Evolutionary conservation across 805 yeast genomes (phyloP).

Genomic region (Lachancea cidri): DNA sequence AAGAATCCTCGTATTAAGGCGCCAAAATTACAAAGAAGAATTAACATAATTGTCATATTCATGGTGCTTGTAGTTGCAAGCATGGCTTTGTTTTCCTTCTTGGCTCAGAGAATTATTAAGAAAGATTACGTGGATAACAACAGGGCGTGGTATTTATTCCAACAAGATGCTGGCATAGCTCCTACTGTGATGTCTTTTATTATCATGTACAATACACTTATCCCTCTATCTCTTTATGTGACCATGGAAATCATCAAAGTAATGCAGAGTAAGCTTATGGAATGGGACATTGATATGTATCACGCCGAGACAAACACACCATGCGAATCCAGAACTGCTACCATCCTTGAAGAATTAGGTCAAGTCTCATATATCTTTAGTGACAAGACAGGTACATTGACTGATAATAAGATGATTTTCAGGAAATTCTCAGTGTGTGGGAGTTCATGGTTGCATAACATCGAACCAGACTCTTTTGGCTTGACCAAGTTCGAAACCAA

Average conservation of each 20-base stretch:
- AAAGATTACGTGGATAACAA: slow-evolving; percentile 34
- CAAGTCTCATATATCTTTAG: slow-evolving; percentile 93
- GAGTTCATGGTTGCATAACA: slow-evolving; percentile 80
- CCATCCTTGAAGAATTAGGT: slow-evolving; percentile 92
- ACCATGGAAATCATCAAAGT: slow-evolving; percentile 95
- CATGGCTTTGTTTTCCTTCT: slow-evolving; percentile 72
- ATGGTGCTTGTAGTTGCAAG: slow-evolving; percentile 80
- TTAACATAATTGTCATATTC: slow-evolving; percentile 76
- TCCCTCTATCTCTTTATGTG: slow-evolving; percentile 90
- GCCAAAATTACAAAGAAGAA: slow-evolving; percentile 80
- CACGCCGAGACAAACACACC: slow-evolving; percentile 80
- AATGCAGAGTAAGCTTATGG: slow-evolving; percentile 74
- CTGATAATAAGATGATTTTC: slow-evolving; percentile 92
- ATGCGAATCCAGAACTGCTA: slow-evolving; percentile 91
- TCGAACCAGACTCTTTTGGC: slow-evolving; percentile 34
- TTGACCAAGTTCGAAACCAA: slow-evolving; percentile 15
- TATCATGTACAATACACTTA: slow-evolving; percentile 94
- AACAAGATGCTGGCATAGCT: slow-evolving; percentile 75
- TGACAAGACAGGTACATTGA: slow-evolving; percentile 95
- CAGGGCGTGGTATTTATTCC: slow-evolving; percentile 67
- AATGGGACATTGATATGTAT: slow-evolving; percentile 93
- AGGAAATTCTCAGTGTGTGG: slow-evolving; percentile 87
- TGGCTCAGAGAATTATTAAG: slow-evolving; percentile 62
- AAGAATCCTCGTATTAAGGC: slow-evolving; percentile 88
- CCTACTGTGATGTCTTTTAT: slow-evolving; percentile 93